Evolutionary conservation across 2,329 filamentous ascomycete species (phyloP), one percentile per base, ranked within the genome.

Genomic region (Fusarium bactridioides): DNA sequence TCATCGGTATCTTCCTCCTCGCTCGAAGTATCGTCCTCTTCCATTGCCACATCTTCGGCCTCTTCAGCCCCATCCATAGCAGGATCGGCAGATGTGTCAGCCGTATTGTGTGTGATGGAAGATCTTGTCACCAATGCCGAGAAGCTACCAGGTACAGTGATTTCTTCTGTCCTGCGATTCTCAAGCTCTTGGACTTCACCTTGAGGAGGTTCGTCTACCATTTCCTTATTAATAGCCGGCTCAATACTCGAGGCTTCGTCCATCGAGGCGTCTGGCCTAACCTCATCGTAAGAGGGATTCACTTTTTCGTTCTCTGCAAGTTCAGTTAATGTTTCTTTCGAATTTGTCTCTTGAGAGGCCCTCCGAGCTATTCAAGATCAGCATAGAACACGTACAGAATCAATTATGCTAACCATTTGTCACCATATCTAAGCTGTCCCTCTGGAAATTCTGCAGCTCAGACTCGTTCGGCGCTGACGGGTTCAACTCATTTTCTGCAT

Each of bases 1-100:
- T 81, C 84, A 66, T 90, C 88, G 5, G 86, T 86, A 29, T 69
- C 74, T 31, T 76, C 74, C 35, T 74, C 70, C 38, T 67, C 61
- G 40, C 72, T 73, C 7, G 63, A 75, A 51, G 68, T 67, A 18
- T 48, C 64, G 37, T 56, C 73, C 43, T 76, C 74, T 18, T 76
- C 76, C 76, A 78, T 78, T 25, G 58, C 73, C 50, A 73, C 64
- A 38, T 78, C 67, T 33, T 74, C 74, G 15, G 48, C 50, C 31
- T 74, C 67, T 35, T 55, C 50, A 33, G 45, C 54, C 35, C 63
- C 57, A 33, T 50, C 50, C 25, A 47, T 25, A 19, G 18, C 56
- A 50, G 60, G 38, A 40, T 59, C 43, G 23, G 23, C 44, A 38
- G 56, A 40, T 31, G 41, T 27, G 8, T 51, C 47, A 33, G 40